phyloP scores from a whole-genome alignment of 2,329 filamentous ascomycete species.

The Trichoderma sp. region DNA sequence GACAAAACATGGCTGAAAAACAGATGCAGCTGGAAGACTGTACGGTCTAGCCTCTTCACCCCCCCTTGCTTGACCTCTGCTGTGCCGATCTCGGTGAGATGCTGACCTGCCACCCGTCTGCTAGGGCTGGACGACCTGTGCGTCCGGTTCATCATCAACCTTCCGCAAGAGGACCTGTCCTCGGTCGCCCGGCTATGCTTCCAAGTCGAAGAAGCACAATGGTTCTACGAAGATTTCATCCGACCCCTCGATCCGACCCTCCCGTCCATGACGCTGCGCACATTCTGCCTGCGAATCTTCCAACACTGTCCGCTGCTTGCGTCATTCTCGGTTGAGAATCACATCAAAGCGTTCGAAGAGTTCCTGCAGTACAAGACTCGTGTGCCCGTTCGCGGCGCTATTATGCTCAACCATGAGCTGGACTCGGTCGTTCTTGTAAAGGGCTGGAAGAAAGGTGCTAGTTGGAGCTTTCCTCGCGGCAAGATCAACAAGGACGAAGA shows the following conservation, averaged over 20 bases:
- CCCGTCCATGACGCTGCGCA: constrained; percentile 80
- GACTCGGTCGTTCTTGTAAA: constrained; percentile 91
- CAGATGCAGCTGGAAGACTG: constrained; percentile 91
- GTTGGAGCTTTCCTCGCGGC: constrained; percentile 94
- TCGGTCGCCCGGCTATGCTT: constrained; percentile 95
- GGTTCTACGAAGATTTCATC: constrained; percentile 99
- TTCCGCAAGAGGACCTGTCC: constrained; percentile 86
- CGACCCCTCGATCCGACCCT: constrained; percentile 82
- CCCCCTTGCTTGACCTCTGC: not conserved
- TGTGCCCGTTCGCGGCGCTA: constrained; percentile 90
- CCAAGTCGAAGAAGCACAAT: constrained; percentile 98
- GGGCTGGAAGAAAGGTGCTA: constrained; percentile 95
- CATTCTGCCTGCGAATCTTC: constrained; percentile 88
- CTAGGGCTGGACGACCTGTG: constrained; percentile 95
- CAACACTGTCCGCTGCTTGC: constrained; percentile 89
- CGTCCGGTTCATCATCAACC: constrained; percentile 96
- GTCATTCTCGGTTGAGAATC: constrained; percentile 74
- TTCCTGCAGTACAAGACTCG: constrained; percentile 94
- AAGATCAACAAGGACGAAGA: constrained; percentile 99
- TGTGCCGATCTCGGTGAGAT: constrained; percentile 9
- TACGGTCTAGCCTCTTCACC: constrained; percentile 41
- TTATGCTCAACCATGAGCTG: constrained; percentile 92
- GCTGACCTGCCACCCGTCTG: constrained; percentile 33
- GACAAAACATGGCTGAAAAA: constrained; percentile 60
- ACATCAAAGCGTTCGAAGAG: constrained; percentile 82